phyloP scores from a whole-genome alignment of 73 alveolate species.

The Tetrahymena elliotti region DNA sequence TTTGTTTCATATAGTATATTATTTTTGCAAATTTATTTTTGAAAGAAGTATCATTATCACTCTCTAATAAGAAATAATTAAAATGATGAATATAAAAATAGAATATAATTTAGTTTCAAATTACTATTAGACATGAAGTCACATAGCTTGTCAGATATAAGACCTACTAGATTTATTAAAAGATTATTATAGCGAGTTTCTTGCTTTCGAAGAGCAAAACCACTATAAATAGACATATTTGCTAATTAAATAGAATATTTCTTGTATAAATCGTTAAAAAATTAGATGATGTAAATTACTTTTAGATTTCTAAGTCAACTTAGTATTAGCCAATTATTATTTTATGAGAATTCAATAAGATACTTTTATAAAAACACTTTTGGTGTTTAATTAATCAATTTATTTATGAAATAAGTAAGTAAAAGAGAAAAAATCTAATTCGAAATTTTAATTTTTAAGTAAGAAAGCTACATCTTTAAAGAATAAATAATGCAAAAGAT shows the following conservation, averaged over 20 bases:
- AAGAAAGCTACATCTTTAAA: too few species aligned
- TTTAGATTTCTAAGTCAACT: background rate
- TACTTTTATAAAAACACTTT: background rate
- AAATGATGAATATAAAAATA: background rate
- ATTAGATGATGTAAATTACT: background rate
- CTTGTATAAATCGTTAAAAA: background rate
- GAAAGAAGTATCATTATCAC: background rate
- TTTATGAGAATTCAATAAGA: background rate
- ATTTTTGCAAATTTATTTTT: background rate
- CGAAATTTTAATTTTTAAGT: background rate
- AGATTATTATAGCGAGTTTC: background rate
- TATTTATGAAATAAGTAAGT: too few species aligned
- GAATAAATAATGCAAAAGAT: background rate
- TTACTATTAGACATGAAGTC: background rate
- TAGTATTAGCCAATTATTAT: background rate
- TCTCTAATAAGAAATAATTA: background rate
- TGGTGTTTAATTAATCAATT: too few species aligned
- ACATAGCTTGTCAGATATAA: background rate
- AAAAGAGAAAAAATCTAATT: background rate
- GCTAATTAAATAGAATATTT: background rate
- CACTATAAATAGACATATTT: background rate
- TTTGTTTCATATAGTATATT: background rate
- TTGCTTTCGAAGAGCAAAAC: background rate
- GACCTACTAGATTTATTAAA: background rate
- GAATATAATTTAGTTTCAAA: background rate